Evolutionary conservation across 257 asterid genomes (phyloP).

Genomic region (Phtheirospermum japonicum): DNA sequence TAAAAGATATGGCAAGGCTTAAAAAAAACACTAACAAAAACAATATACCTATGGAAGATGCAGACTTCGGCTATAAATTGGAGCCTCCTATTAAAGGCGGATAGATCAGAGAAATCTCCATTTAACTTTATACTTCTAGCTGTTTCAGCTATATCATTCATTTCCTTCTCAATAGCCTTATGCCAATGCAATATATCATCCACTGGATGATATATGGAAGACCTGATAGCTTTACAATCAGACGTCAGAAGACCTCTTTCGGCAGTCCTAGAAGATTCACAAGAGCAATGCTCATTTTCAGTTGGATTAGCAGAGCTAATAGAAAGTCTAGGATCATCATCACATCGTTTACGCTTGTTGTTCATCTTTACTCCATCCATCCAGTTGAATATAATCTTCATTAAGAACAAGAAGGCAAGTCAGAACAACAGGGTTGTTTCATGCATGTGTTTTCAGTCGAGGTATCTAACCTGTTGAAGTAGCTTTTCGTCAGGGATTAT

Average conservation of each 20-base stretch:
- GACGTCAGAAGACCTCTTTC: slow-evolving; percentile 36
- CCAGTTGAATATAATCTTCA: slow-evolving; percentile 90
- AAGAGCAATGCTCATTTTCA: slow-evolving; percentile 46
- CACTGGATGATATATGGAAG: slow-evolving; percentile 49
- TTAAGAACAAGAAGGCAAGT: slow-evolving; percentile 32
- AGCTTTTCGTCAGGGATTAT: slow-evolving; percentile 81
- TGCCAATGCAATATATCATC: slow-evolving; percentile 97
- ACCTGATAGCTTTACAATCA: slow-evolving; percentile 37
- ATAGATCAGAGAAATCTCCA: slow-evolving; percentile 84
- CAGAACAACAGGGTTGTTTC: slow-evolving; percentile 32
- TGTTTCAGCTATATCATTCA: slow-evolving; percentile 83
- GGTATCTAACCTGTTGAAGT: slow-evolving; percentile 76
- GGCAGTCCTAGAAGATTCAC: slow-evolving; percentile 45
- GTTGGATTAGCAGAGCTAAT: slow-evolving; percentile 31
- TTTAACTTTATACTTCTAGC: slow-evolving; percentile 72
- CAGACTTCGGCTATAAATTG: slow-evolving; percentile 99
- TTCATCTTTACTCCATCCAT: slow-evolving; percentile 76
- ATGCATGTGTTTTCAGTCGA: slow-evolving; percentile 21
- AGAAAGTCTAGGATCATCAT: slow-evolving; percentile 40
- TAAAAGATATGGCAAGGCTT: background rate
- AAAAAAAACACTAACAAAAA: background rate
- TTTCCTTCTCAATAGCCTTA: slow-evolving; percentile 80
- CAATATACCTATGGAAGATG: slow-evolving; percentile 80
- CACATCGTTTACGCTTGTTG: slow-evolving; percentile 77
- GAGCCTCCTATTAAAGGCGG: slow-evolving; percentile 72